Percentiles rank a stretch among this genome's conserved stretches.
These are phyloP conservation scores for Pythium grandisporangium DNA, from an alignment of 352 stramenopile species.

Conservation along the genomic window DNA sequence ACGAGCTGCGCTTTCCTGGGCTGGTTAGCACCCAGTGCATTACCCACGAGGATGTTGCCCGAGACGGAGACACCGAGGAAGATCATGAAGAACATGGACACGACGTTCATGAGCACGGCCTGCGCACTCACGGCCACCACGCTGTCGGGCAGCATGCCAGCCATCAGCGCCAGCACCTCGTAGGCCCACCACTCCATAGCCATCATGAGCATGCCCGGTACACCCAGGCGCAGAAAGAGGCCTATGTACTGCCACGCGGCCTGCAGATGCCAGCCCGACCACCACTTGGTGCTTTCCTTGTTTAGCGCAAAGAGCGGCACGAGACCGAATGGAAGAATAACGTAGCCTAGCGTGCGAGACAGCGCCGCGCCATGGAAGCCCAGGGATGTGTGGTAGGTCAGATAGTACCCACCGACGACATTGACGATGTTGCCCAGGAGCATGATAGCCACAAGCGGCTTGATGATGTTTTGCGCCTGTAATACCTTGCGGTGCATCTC, in stretches of 20 bases:
- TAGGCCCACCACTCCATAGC: conserved; percentile 75
- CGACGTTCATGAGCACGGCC: conserved; percentile 61
- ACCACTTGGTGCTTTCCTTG: conserved; percentile 32
- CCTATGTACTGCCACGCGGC: conserved; percentile 30
- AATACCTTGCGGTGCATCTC: conserved; percentile 59
- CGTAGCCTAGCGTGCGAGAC: conserved; percentile 42
- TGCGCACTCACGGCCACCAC: conserved; percentile 66
- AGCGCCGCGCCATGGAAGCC: conserved; percentile 70
- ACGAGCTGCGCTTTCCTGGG: conserved; percentile 35
- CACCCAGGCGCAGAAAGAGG: conserved; percentile 50
- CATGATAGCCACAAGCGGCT: conserved; percentile 44
- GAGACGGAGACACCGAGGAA: conserved; percentile 57
- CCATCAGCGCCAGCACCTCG: conserved; percentile 62
- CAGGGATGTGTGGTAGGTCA: conserved; percentile 60
- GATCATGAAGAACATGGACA: conserved; percentile 63
- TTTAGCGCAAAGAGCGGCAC: conserved; percentile 39
- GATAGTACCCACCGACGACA: conserved; percentile 40
- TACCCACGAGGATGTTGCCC: conserved; percentile 65
- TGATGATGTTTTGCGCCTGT: conserved; percentile 65
- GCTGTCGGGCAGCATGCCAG: conserved; percentile 41
- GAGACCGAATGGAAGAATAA: conserved; percentile 36
- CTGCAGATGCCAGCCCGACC: conserved; percentile 44
- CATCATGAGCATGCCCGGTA: conserved; percentile 54
- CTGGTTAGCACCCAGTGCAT: conserved; percentile 58
- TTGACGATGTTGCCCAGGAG: conserved; percentile 53